Conservation (phyloP, 2,329 filamentous ascomycete species). For the Blastomyces percursus region DNA sequence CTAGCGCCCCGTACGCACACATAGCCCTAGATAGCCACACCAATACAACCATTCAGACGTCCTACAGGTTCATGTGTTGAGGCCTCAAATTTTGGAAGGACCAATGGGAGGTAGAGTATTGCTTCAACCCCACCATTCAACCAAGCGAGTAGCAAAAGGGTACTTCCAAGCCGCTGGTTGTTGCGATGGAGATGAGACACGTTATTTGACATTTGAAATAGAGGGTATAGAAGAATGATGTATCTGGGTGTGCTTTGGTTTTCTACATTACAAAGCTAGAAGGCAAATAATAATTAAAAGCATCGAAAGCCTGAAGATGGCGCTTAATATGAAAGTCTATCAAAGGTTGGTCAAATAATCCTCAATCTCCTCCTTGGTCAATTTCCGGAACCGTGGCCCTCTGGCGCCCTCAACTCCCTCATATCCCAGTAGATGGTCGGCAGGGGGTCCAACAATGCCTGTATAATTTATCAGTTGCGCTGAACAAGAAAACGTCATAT, state of each 20-base stretch:
- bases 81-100: background rate
- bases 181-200: background rate
- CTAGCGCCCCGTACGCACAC: too few species aligned
- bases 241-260: background rate
- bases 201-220: background rate
- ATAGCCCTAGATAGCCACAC: too few species aligned
- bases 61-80: background rate
- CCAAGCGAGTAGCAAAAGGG: background rate
- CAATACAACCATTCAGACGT: too few species aligned
- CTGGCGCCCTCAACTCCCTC: slow-evolving; percentile 39
- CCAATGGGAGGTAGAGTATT: background rate
- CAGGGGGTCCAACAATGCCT: slow-evolving; percentile 93
- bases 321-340: slow-evolving; percentile 22
- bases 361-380: slow-evolving; percentile 96
- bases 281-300: background rate
- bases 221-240: background rate
- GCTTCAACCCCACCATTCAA: background rate
- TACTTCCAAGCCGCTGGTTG: too few species aligned
- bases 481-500: background rate
- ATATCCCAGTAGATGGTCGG: slow-evolving; percentile 81
- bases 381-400: slow-evolving; percentile 45
- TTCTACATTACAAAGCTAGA: slow-evolving; percentile 6
- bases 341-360: slow-evolving; percentile 98
- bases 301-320: background rate
- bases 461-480: slow-evolving; percentile 10